Conservation (phyloP, 2,329 filamentous ascomycete genomes). For the Penicillium fuscoglaucum region DNA sequence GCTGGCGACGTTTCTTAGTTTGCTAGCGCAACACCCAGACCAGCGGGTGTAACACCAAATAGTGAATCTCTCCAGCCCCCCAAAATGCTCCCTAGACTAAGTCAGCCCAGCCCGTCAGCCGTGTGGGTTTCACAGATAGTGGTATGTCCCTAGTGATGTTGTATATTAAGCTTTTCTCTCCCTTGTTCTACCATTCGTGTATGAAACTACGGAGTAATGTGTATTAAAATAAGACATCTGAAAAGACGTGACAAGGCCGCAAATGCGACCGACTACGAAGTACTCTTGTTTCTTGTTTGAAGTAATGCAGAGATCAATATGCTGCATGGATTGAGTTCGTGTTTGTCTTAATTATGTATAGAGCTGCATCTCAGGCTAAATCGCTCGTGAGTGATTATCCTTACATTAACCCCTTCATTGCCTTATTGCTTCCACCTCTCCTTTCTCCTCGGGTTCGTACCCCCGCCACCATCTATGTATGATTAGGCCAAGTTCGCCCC, state of each 20-base stretch:
- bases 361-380: not conserved
- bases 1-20: not conserved
- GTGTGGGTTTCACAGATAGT: not conserved
- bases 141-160: too few species aligned
- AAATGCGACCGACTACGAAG: too few species aligned
- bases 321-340: not conserved
- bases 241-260: too few species aligned
- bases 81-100: not conserved
- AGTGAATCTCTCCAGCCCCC: not conserved
- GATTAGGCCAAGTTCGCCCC: not conserved
- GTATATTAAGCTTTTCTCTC: too few species aligned
- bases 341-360: not conserved
- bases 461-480: not conserved
- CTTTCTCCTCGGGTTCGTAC: not conserved
- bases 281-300: too few species aligned
- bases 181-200: too few species aligned
- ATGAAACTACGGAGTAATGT: too few species aligned
- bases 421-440: not conserved
- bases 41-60: not conserved
- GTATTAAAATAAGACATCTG: too few species aligned
- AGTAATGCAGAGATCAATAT: not conserved
- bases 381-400: not conserved
- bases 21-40: not conserved
- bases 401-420: not conserved
- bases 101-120: not conserved